A percentile compares a stretch with the other conserved stretches of the same genome.
Conservation (phyloP, 176 grass and related monocot genomes). For the Sorghum bicolor region Sorghum_bicolor_NCBIv3 NC_012878.2:56792501-56793000, state of each 20-base stretch:
- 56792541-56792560: neutral
- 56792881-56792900: neutral
- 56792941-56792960: conserved; percentile 90
- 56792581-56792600: neutral
- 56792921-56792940: conserved; percentile 92
- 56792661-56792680: conserved; percentile 65
- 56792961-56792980: conserved; percentile 60
- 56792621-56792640: conserved; percentile 98
- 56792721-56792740: neutral
- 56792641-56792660: conserved; percentile 84
- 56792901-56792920: conserved; percentile 49
- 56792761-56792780: no score
- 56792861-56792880: neutral
- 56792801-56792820: neutral
- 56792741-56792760: neutral
- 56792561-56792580: neutral
- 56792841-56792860: neutral
- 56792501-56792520: conserved; percentile 61
- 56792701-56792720: neutral
- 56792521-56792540: neutral
- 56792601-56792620: conserved; percentile 39
- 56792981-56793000: conserved; percentile 56
- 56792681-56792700: neutral
- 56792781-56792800: no score
- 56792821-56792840: neutral